Evolutionary conservation across 2,329 filamentous ascomycete species (phyloP).

Genomic region (Diaporthe aspalathi): DNA sequence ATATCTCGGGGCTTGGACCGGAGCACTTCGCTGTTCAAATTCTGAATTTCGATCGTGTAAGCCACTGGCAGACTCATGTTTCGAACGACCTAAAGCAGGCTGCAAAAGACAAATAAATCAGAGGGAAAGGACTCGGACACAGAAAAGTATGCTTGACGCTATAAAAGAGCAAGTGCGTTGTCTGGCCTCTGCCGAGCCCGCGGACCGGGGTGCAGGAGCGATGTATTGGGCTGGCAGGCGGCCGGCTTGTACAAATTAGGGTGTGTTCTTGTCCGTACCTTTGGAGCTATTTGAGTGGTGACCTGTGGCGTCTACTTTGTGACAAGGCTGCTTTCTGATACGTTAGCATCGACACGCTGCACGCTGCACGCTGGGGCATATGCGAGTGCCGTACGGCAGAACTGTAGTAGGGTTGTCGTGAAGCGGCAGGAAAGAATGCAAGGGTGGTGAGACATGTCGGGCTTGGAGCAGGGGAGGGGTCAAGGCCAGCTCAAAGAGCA

Average conservation of each 20-base stretch:
- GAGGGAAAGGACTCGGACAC: constrained; percentile 23
- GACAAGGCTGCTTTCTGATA: constrained; percentile 39
- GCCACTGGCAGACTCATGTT: constrained; percentile 62
- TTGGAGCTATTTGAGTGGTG: constrained; percentile 32
- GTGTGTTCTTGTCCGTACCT: constrained; percentile 32
- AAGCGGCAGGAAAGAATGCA: constrained; percentile 22
- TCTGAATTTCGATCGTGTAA: constrained; percentile 72
- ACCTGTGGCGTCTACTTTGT: constrained; percentile 34
- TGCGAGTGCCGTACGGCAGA: constrained; percentile 10
- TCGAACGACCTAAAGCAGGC: constrained; percentile 26
- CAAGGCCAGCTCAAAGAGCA: constrained; percentile 31
- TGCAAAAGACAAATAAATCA: constrained; percentile 25
- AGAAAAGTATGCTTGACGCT: background rate
- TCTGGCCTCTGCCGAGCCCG: background rate
- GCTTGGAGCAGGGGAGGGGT: constrained; percentile 33
- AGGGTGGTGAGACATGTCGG: constrained; percentile 39
- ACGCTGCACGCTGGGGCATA: constrained; percentile 22
- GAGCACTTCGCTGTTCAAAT: constrained; percentile 70
- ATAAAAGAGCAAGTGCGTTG: background rate
- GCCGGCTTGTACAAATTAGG: constrained; percentile 8
- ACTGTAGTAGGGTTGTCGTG: constrained; percentile 7
- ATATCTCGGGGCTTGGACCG: constrained; percentile 71
- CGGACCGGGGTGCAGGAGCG: background rate
- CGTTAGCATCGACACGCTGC: constrained; percentile 33
- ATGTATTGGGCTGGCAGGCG: constrained; percentile 7